These are phyloP conservation scores for Elsinoe batatas DNA, from an alignment of 2,329 filamentous ascomycete genomes.

Conservation along the genomic window DNA sequence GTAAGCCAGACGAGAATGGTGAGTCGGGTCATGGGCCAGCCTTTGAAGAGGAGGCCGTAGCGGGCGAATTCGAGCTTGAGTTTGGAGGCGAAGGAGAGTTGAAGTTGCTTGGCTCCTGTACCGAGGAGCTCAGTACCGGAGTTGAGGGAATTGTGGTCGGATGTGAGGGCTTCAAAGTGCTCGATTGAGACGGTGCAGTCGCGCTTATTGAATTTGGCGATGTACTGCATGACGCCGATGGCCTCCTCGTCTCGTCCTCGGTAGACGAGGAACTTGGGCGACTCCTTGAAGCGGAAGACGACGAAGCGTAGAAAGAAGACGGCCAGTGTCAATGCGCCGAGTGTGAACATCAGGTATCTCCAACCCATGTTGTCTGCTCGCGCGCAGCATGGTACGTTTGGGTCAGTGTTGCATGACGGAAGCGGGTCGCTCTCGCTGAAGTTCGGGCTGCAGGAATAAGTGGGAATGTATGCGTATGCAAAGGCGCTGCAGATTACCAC, in stretches of 20 bases:
- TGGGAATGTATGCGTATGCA: slow-evolving; percentile 45
- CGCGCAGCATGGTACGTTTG: slow-evolving; percentile 29
- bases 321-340: slow-evolving; percentile 32
- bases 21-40: slow-evolving; percentile 33
- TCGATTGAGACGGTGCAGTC: slow-evolving; percentile 27
- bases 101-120: slow-evolving; percentile 24
- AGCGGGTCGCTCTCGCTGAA: slow-evolving; percentile 36
- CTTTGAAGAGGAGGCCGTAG: slow-evolving; percentile 38
- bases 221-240: slow-evolving; percentile 35
- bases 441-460: slow-evolving; percentile 42
- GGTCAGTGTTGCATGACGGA: slow-evolving; percentile 34
- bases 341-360: slow-evolving; percentile 34
- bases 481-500: slow-evolving; percentile 43
- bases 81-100: slow-evolving; percentile 26
- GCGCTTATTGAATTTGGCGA: slow-evolving; percentile 35
- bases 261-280: slow-evolving; percentile 50
- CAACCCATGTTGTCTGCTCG: slow-evolving; percentile 36
- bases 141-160: slow-evolving; percentile 22
- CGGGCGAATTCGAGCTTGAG: slow-evolving; percentile 32
- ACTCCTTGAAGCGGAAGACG: slow-evolving; percentile 47
- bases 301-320: slow-evolving; percentile 45
- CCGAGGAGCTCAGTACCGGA: slow-evolving; percentile 26
- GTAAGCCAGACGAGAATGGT: slow-evolving; percentile 42
- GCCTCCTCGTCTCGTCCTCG: slow-evolving; percentile 44
- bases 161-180: slow-evolving; percentile 29